phyloP scores from a whole-genome alignment of 805 yeast genomes.

The Danielia oregonensis region DNA sequence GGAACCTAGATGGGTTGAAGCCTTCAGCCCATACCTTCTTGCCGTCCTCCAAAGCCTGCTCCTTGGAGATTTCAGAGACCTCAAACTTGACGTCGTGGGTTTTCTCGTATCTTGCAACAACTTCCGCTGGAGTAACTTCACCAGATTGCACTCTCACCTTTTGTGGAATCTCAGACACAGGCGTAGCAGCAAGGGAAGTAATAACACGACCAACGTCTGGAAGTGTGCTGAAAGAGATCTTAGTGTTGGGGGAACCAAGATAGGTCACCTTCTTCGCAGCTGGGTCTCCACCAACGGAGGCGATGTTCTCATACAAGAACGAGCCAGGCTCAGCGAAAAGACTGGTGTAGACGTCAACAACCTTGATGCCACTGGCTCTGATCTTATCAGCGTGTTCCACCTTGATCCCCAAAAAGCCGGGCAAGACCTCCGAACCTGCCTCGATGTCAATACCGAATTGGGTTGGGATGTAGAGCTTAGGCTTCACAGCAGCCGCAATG shows the following conservation, averaged over 20 bases:
- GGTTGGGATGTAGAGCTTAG: constrained; percentile 54
- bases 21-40: constrained; percentile 23
- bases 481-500: constrained; percentile 37
- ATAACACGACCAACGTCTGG: constrained; percentile 43
- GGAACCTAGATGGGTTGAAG: constrained; percentile 29
- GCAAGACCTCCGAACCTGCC: constrained; percentile 22
- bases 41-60: constrained; percentile 29
- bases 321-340: constrained; percentile 32
- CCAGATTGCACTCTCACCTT: constrained; percentile 41
- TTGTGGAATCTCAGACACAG: constrained; percentile 39
- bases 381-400: constrained; percentile 33
- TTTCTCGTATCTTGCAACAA: constrained; percentile 39
- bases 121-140: constrained; percentile 32
- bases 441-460: constrained; percentile 53
- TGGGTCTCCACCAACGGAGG: constrained; percentile 34
- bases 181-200: constrained; percentile 34
- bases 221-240: constrained; percentile 13
- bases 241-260: constrained; percentile 38
- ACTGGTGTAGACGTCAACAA: constrained; percentile 40
- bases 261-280: constrained; percentile 30
- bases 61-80: constrained; percentile 19
- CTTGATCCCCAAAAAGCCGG: constrained; percentile 35
- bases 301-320: constrained; percentile 31
- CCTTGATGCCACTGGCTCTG: constrained; percentile 44
- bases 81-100: constrained; percentile 27